Base-by-base conservation (phyloP, 2,329 filamentous ascomycete genomes). In the Diatrype stigma region DNA sequence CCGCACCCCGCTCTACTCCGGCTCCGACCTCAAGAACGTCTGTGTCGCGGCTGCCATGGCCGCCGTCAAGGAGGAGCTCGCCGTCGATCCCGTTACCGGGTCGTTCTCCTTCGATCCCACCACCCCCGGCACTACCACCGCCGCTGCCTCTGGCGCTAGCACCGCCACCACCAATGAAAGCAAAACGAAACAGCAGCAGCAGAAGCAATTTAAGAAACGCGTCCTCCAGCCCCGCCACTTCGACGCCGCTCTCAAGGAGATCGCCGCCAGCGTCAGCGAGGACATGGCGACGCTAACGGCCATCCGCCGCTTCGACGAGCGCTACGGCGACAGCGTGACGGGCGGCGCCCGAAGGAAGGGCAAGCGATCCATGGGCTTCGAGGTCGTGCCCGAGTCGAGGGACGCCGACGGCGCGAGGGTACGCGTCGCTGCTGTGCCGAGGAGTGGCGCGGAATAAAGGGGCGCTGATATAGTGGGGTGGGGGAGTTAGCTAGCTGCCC, bases 251-350 rank as follows among this genome's bases (percentile, higher is more conserved):
- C 77, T 96, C 62, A 81, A 84, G 61, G 92, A 97, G 69, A 96
- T 99, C 59, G 89, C 87, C 50, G 91, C 94, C 0, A 95, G 89
- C 62, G 92, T 96, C 58, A 92, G 84, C 61, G 93, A 96, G 69
- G 92, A 99, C 63, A 97, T 96, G 93, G 78, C 83, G 46, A 90
- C 84, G 30, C 74, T 99, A 55, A 82, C 84, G 57, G 89, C 89
- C 12, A 96, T 99, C 62, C 82, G 90, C 61, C 95, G 95, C 71
- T 99, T 97, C 64, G 94, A 99, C 66, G 90, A 96, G 71, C 88
- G 93, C 67, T 99, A 92, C 67, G 93, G 94, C 23, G 91, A 96
- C 65, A 81, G 34, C 86, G 83, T 63, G 82, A 80, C 1, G 80
- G 81, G 59, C 80, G 82, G 64, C 82, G 81, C n/a, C n/a, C n/a